phyloP scores from a whole-genome alignment of 2,329 filamentous ascomycete species.

The Neonectria hederae region DNA sequence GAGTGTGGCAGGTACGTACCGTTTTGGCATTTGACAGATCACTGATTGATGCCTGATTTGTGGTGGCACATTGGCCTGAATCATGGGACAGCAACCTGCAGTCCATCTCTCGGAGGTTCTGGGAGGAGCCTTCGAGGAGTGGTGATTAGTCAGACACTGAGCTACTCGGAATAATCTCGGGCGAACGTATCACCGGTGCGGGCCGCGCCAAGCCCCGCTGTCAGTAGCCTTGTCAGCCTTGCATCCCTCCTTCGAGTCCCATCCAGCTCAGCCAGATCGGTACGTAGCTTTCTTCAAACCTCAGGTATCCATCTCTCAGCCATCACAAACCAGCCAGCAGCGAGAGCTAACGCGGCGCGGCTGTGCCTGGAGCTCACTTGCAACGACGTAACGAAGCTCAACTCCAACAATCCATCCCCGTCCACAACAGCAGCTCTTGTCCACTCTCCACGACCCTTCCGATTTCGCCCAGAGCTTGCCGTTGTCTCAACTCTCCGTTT shows the following conservation, averaged over 20 bases:
- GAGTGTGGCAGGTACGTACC: constrained; percentile 6
- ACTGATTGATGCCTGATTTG: constrained; percentile 19
- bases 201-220: background rate
- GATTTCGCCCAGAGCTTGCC: constrained; percentile 11
- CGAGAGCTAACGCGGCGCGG: constrained; percentile 49
- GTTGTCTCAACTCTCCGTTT: constrained; percentile 14
- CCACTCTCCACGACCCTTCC: constrained; percentile 5
- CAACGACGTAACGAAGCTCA: constrained; percentile 31
- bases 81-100: constrained; percentile 14
- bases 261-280: background rate
- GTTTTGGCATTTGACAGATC: constrained; percentile 7
- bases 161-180: background rate
- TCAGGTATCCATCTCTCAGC: constrained; percentile 36
- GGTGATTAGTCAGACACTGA: background rate
- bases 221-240: constrained; percentile 7
- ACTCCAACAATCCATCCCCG: constrained; percentile 30
- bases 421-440: constrained; percentile 23
- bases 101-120: constrained; percentile 6
- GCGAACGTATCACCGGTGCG: background rate
- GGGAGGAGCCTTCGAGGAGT: background rate
- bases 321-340: constrained; percentile 28
- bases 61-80: constrained; percentile 15
- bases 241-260: constrained; percentile 5
- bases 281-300: constrained; percentile 19
- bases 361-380: constrained; percentile 57